phyloP scores from a whole-genome alignment of 371 early-diverging fungal genomes.

The Actinomucor elegans region DNA sequence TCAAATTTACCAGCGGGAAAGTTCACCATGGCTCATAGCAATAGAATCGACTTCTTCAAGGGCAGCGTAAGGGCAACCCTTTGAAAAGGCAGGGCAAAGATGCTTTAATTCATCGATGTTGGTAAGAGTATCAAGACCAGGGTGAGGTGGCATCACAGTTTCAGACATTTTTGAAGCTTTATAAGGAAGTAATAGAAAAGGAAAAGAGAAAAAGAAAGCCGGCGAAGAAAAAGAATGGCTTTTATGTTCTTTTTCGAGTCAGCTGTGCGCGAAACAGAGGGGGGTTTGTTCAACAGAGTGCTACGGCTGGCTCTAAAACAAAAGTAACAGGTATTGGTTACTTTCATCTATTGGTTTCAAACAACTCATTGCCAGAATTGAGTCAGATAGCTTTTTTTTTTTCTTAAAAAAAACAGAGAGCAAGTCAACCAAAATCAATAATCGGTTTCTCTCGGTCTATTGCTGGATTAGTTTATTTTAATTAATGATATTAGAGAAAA shows the following conservation, averaged over 20 bases:
- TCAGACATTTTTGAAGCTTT: constrained; percentile 4
- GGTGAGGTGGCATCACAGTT: constrained; percentile 32
- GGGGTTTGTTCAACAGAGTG: no score
- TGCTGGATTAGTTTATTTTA: no score
- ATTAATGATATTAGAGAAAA: no score
- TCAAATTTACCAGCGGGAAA: constrained; percentile 41
- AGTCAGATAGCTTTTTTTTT: no score
- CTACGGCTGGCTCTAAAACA: no score
- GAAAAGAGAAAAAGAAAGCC: neutral
- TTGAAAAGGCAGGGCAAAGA: constrained; percentile 49
- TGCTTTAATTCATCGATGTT: constrained; percentile 41
- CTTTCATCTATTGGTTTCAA: no score
- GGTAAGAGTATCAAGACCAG: constrained; percentile 37
- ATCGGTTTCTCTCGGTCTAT: no score
- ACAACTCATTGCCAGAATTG: no score
- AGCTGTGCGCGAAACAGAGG: no score
- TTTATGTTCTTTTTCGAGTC: neutral
- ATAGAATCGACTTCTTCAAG: constrained; percentile 33
- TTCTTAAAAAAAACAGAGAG: no score
- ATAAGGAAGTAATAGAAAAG: neutral
- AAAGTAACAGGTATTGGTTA: no score
- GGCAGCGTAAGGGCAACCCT: constrained; percentile 50
- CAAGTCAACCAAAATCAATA: no score
- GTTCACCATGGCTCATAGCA: constrained; percentile 34
- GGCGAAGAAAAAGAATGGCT: neutral